Percentiles rank a stretch among this genome's conserved stretches.
Conservation (phyloP, 2,329 filamentous ascomycete genomes). For the Chalaropsis ovoidea region DNA sequence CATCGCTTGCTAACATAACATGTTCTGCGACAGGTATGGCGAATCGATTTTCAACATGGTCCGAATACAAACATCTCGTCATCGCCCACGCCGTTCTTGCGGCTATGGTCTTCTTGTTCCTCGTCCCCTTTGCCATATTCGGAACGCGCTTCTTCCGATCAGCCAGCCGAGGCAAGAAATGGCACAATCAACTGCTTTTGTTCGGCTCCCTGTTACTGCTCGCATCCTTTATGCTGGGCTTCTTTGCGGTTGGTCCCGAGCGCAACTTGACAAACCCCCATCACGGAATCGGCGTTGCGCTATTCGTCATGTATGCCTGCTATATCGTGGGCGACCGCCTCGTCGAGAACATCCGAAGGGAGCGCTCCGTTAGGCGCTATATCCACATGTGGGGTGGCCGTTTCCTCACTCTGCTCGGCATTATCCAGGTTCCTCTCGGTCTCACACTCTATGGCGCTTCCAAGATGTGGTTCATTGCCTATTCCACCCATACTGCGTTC, state of each 20-base stretch:
- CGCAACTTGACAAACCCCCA: constrained; percentile 70
- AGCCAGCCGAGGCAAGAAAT: constrained; percentile 51
- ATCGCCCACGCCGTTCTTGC: constrained; percentile 62
- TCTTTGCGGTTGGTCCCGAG: constrained; percentile 63
- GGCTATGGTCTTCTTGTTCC: constrained; percentile 60
- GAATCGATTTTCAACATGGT: constrained; percentile 61
- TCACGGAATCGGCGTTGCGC: constrained; percentile 70
- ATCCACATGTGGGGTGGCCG: constrained; percentile 85
- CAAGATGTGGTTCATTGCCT: constrained; percentile 73
- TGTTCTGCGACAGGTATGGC: constrained; percentile 54
- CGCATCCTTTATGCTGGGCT: constrained; percentile 63
- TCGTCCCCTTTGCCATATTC: constrained; percentile 65
- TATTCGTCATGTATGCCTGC: constrained; percentile 62
- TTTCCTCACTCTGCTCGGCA: constrained; percentile 65
- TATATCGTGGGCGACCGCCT: constrained; percentile 61
- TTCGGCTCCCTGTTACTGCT: constrained; percentile 57
- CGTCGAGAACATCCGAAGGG: constrained; percentile 44
- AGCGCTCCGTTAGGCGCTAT: constrained; percentile 45
- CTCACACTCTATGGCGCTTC: constrained; percentile 89
- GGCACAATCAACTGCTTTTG: constrained; percentile 66
- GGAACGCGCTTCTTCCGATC: constrained; percentile 60
- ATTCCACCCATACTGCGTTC: constrained; percentile 63
- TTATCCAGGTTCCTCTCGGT: constrained; percentile 79
- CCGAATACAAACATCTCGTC: constrained; percentile 61
- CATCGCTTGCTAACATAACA: neutral